phyloP scores from a whole-genome alignment of 2,329 filamentous ascomycete genomes.

The Paraphoma sp. region DNA sequence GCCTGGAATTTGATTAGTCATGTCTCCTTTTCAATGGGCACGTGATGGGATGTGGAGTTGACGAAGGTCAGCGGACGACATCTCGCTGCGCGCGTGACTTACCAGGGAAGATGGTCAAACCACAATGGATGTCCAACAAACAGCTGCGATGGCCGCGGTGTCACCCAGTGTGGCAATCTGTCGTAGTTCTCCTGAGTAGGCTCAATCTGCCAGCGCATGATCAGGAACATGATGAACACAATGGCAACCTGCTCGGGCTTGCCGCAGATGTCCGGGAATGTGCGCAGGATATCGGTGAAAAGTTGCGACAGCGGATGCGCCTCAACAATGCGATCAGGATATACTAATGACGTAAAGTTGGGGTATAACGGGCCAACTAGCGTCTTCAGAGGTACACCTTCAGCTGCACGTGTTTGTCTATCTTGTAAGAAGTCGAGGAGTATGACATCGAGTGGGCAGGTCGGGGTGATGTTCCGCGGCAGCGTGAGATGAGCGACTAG shows the following conservation, averaged over 20 bases:
- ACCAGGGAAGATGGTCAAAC: conserved; percentile 82
- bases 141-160: conserved; percentile 71
- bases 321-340: conserved; percentile 67
- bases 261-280: conserved; percentile 80
- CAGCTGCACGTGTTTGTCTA: conserved; percentile 68
- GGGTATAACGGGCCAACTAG: conserved; percentile 81
- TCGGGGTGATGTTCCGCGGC: conserved; percentile 66
- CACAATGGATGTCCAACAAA: conserved; percentile 75
- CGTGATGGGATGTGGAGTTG: background rate
- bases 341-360: conserved; percentile 78
- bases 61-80: background rate
- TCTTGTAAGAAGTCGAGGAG: conserved; percentile 79
- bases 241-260: conserved; percentile 83
- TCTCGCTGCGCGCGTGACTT: conserved; percentile 13
- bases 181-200: conserved; percentile 82
- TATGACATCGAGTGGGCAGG: conserved; percentile 79
- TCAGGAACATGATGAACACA: conserved; percentile 84
- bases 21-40: background rate
- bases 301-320: conserved; percentile 83
- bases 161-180: conserved; percentile 75
- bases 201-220: conserved; percentile 82
- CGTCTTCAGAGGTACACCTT: conserved; percentile 69
- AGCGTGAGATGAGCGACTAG: conserved; percentile 45
- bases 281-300: conserved; percentile 82
- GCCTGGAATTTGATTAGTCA: conserved; percentile 50